Percentiles rank a stretch among this genome's conserved stretches.
These are phyloP conservation scores for Sugiyamaella chiloensis DNA, from an alignment of 805 yeast genomes.

Conservation along the genomic window DNA sequence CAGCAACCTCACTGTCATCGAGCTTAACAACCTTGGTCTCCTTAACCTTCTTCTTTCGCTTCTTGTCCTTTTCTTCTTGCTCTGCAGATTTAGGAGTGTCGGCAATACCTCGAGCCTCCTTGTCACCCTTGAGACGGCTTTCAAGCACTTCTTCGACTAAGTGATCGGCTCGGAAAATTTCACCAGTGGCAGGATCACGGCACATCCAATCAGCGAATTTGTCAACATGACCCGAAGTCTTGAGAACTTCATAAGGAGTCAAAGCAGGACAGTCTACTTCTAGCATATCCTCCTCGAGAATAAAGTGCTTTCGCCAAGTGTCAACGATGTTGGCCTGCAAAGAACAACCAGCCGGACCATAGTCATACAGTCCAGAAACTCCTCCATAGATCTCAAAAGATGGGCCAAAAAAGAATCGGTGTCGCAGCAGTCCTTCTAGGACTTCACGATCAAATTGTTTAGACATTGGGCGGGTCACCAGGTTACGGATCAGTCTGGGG, in stretches of 20 bases:
- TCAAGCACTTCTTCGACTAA: conserved; percentile 96
- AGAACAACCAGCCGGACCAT: conserved; percentile 99
- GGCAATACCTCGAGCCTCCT: conserved; percentile 86
- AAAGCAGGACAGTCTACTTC: conserved; percentile 98
- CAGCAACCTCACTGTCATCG: conserved; percentile 73
- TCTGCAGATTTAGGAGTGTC: conserved; percentile 52
- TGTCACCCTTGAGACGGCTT: conserved; percentile 93
- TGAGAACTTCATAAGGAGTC: conserved; percentile 95
- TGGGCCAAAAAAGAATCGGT: conserved; percentile 97
- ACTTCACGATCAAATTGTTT: conserved; percentile 57
- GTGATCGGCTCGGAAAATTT: conserved; percentile 98
- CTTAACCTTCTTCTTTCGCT: conserved; percentile 94
- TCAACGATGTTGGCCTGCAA: conserved; percentile 94
- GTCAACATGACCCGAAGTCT: conserved; percentile 99
- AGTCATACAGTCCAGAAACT: conserved; percentile 95
- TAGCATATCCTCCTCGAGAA: conserved; percentile 96
- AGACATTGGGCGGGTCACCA: conserved; percentile 1
- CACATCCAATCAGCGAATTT: conserved; percentile 99
- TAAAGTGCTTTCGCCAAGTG: conserved; percentile 95
- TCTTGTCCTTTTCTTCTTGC: conserved; percentile 79
- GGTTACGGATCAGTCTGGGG: conserved; percentile 4
- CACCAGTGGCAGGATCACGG: conserved; percentile 91
- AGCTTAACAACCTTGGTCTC: conserved; percentile 85
- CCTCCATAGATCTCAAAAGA: conserved; percentile 98
- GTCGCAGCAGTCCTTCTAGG: conserved; percentile 85